Conservation (phyloP, 2,329 filamentous ascomycete genomes). For the Colletotrichum spaethianum region DNA sequence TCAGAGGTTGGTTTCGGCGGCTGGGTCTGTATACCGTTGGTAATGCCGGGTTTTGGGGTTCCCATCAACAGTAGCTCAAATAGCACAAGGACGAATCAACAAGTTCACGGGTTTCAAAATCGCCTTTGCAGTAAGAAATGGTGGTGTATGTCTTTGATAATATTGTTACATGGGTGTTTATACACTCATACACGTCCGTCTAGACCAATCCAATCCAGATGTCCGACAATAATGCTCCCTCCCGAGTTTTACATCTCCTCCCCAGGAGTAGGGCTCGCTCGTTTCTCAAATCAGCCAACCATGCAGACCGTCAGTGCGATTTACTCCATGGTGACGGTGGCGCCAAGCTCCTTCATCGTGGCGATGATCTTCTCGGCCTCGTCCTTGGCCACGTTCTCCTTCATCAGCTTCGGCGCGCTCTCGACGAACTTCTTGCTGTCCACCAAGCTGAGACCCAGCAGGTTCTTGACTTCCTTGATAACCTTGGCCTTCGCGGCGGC, state of each 20-base stretch:
- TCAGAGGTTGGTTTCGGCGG: constrained; percentile 9
- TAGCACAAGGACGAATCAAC: background rate
- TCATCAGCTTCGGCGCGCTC: constrained; percentile 97
- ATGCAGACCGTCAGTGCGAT: constrained; percentile 15
- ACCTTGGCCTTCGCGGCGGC: constrained; percentile 94
- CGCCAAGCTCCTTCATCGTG: constrained; percentile 93
- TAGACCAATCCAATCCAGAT: constrained; percentile 38
- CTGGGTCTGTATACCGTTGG: constrained; percentile 16
- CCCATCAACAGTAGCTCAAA: background rate
- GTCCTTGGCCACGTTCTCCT: constrained; percentile 98
- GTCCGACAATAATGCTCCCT: constrained; percentile 33
- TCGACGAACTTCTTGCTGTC: constrained; percentile 99
- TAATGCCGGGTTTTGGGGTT: background rate
- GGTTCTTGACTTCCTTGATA: constrained; percentile 99
- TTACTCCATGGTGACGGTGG: constrained; percentile 92
- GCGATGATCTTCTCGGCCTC: constrained; percentile 99
- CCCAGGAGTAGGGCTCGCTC: constrained; percentile 17
- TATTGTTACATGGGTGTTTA: constrained; percentile 52
- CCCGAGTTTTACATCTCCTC: constrained; percentile 20
- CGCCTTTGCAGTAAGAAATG: constrained; percentile 12
- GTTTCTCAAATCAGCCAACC: constrained; percentile 18
- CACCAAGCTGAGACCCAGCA: constrained; percentile 95
- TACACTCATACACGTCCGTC: constrained; percentile 46
- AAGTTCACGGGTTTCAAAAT: background rate
- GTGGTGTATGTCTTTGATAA: constrained; percentile 43